Evolutionary conservation across 2,329 filamentous ascomycete species (phyloP).

Genomic region (Bipolaris bicolor): DNA sequence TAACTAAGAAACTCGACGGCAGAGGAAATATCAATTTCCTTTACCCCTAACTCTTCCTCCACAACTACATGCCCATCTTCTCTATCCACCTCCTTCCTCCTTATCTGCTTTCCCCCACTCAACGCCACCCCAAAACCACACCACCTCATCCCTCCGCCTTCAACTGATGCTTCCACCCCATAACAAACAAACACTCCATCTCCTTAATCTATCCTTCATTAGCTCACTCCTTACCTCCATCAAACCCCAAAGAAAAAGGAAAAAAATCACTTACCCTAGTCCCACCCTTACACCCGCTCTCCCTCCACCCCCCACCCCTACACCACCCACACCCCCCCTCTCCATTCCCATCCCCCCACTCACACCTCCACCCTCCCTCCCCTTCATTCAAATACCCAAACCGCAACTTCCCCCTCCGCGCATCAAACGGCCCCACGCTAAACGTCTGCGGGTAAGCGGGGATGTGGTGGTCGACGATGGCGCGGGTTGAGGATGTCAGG

Average conservation of each 20-base stretch:
- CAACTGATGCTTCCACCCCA: conserved; percentile 14
- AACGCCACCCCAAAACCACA: neutral
- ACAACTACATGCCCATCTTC: too few species aligned
- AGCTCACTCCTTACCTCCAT: neutral
- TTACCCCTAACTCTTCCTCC: too few species aligned
- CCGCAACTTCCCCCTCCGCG: neutral
- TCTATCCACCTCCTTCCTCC: neutral
- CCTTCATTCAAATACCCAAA: conserved; percentile 13
- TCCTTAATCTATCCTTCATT: conserved; percentile 8
- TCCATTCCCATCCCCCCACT: conserved; percentile 21
- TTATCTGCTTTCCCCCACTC: neutral
- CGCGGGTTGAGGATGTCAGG: neutral
- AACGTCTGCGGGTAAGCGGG: conserved; percentile 4
- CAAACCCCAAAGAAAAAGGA: neutral
- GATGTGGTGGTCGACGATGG: conserved; percentile 9
- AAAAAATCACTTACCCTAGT: neutral
- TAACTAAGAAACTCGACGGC: too few species aligned
- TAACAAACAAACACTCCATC: conserved; percentile 22
- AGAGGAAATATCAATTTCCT: too few species aligned
- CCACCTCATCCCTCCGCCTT: neutral
- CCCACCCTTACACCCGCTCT: conserved; percentile 4
- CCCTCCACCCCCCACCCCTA: conserved; percentile 11
- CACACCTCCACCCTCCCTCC: conserved; percentile 7
- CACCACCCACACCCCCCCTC: conserved; percentile 26
- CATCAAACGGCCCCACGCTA: conserved; percentile 14